These are phyloP conservation scores for Blastomyces gilchristii DNA, from an alignment of 2,329 filamentous ascomycete genomes.

Conservation along the genomic window DNA sequence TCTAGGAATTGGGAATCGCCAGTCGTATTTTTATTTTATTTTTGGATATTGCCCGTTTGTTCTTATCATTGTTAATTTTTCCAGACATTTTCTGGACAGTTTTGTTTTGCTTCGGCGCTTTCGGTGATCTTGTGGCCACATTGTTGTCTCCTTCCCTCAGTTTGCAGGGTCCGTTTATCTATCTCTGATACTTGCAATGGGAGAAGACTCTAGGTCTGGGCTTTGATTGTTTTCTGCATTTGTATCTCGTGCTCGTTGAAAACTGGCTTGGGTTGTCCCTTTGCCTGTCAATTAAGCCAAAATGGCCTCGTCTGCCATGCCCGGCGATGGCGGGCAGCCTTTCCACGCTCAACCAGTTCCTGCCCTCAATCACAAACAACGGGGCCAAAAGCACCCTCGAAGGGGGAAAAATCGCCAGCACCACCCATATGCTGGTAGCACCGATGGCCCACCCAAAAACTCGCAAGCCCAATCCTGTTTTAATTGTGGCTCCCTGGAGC, in stretches of 20 bases:
- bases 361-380: slow-evolving; percentile 10
- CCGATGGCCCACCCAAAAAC: slow-evolving; percentile 8
- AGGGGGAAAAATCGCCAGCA: slow-evolving; percentile 15
- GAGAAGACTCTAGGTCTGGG: background rate
- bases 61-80: background rate
- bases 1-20: background rate
- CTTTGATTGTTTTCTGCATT: background rate
- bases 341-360: slow-evolving; percentile 10
- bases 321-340: slow-evolving; percentile 4
- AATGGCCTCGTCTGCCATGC: slow-evolving; percentile 11
- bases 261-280: background rate
- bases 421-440: slow-evolving; percentile 7
- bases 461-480: slow-evolving; percentile 22
- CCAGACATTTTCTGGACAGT: background rate
- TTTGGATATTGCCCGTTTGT: background rate
- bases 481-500: slow-evolving; percentile 26
- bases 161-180: background rate
- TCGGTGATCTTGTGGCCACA: background rate
- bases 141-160: background rate
- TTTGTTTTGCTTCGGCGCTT: background rate
- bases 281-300: background rate
- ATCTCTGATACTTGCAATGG: background rate
- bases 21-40: too few relatives aligned
- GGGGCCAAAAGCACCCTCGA: slow-evolving; percentile 14
- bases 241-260: background rate